Conservation (phyloP, 202 grass and related monocot genomes). For the Zoysia matrella region DNA sequence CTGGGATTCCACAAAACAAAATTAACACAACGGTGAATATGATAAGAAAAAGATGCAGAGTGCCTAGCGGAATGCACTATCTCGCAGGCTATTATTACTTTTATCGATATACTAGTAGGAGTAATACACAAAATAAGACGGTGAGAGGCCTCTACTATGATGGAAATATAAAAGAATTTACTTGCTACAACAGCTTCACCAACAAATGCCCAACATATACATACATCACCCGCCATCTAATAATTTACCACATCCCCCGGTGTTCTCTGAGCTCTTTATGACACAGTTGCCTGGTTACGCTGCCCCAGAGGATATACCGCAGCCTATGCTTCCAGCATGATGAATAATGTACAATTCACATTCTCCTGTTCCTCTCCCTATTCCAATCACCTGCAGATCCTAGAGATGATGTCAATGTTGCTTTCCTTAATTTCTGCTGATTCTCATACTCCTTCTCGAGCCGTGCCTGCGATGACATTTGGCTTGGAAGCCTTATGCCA, state of each 20-base stretch:
- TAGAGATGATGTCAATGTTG: slow-evolving; percentile 70
- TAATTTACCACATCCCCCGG: slow-evolving; percentile 46
- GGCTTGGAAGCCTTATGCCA: slow-evolving; percentile 49
- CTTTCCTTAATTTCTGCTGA: slow-evolving; percentile 91
- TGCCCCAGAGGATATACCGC: slow-evolving; percentile 53
- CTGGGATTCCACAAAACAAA: too few species aligned
- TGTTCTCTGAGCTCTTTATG: slow-evolving; percentile 66
- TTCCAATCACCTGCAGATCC: slow-evolving; percentile 71
- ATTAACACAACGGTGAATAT: background rate
- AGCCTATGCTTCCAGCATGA: slow-evolving; percentile 46
- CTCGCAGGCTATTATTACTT: slow-evolving; percentile 46
- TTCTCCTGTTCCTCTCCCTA: slow-evolving; percentile 86
- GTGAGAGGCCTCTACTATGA: slow-evolving; percentile 39
- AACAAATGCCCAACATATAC: slow-evolving; percentile 55
- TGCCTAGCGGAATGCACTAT: background rate
- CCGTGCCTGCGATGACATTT: slow-evolving; percentile 54
- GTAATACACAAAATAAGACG: slow-evolving; percentile 36
- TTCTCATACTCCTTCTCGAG: slow-evolving; percentile 81
- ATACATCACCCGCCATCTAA: slow-evolving; percentile 62
- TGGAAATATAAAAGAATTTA: slow-evolving; percentile 46
- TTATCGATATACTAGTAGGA: background rate
- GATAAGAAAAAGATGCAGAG: background rate
- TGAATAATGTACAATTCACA: slow-evolving; percentile 81
- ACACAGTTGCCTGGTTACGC: slow-evolving; percentile 61
- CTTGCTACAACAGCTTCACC: slow-evolving; percentile 59